These are phyloP conservation scores for Circinella minor DNA, from an alignment of 371 early-diverging fungal species.

Conservation along the genomic window DNA sequence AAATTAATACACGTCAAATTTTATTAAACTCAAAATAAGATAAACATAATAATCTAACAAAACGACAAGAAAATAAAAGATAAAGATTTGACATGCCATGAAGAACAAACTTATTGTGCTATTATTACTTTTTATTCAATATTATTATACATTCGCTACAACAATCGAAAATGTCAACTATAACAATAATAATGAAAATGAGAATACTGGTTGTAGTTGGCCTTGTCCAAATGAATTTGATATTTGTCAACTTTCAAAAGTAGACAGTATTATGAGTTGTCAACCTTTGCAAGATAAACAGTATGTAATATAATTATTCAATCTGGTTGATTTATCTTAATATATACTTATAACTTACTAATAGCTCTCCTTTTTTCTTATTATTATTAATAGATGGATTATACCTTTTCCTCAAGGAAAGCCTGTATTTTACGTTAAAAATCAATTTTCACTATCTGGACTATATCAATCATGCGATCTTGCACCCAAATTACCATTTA, in stretches of 20 bases:
- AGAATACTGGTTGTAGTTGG: background rate
- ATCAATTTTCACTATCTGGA: background rate
- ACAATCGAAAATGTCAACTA: background rate
- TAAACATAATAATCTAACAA: too few relatives aligned
- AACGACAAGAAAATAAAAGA: background rate
- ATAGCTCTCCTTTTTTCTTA: background rate
- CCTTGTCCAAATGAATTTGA: background rate
- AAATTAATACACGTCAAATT: too few relatives aligned
- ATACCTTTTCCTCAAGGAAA: background rate
- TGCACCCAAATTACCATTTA: background rate
- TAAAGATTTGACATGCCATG: background rate
- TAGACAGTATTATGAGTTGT: background rate
- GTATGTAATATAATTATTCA: slow-evolving; percentile 1
- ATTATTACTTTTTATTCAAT: background rate
- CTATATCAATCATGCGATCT: slow-evolving; percentile 6
- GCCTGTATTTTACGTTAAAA: slow-evolving; percentile 11
- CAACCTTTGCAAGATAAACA: background rate
- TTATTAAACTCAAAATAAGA: too few relatives aligned
- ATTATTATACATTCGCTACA: slow-evolving; percentile 4
- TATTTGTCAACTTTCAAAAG: background rate
- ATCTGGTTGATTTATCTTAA: background rate
- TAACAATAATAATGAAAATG: too few relatives aligned
- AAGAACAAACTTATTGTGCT: background rate
- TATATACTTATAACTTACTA: background rate
- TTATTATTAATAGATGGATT: slow-evolving; percentile 9